These are phyloP conservation scores for Puccinia coronata DNA, from an alignment of 1,284 basidiomycete genomes.

Conservation along the genomic window DNA sequence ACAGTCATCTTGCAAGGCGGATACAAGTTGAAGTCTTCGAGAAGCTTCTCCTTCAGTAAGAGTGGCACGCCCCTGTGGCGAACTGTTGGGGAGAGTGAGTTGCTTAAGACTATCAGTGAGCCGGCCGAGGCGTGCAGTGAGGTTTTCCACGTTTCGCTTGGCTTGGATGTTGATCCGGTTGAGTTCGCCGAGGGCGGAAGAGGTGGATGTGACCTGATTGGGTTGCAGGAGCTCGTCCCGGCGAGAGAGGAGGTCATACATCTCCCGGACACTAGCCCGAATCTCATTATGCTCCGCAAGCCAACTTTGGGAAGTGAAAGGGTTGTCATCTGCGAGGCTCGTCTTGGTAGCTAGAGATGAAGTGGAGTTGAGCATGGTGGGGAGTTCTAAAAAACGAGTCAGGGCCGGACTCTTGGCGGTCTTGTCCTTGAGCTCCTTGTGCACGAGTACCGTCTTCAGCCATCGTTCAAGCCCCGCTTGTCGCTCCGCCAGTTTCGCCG, in stretches of 20 bases:
- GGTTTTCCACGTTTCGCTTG: conserved; percentile 17
- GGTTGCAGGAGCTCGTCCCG: conserved; percentile 31
- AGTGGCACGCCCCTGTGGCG: conserved; percentile 4
- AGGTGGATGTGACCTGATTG: conserved; percentile 6
- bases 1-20: conserved; percentile 77
- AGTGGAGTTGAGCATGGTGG: neutral
- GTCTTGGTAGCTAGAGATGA: neutral
- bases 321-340: conserved; percentile 4
- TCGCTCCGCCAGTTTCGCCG: conserved; percentile 27
- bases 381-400: conserved; percentile 25
- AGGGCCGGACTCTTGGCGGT: conserved; percentile 23
- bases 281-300: conserved; percentile 48
- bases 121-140: conserved; percentile 19
- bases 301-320: conserved; percentile 47
- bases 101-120: conserved; percentile 33
- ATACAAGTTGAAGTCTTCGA: conserved; percentile 78
- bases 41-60: conserved; percentile 62
- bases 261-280: conserved; percentile 21
- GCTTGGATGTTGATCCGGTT: conserved; percentile 28
- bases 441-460: conserved; percentile 39
- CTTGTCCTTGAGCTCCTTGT: conserved; percentile 32
- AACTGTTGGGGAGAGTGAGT: conserved; percentile 33
- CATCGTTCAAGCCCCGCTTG: conserved; percentile 45
- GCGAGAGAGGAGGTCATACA: conserved; percentile 28
- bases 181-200: neutral